These are phyloP conservation scores for Mucuna pruriens DNA, from an alignment of 306 rosid genomes.

Conservation along the genomic window DNA sequence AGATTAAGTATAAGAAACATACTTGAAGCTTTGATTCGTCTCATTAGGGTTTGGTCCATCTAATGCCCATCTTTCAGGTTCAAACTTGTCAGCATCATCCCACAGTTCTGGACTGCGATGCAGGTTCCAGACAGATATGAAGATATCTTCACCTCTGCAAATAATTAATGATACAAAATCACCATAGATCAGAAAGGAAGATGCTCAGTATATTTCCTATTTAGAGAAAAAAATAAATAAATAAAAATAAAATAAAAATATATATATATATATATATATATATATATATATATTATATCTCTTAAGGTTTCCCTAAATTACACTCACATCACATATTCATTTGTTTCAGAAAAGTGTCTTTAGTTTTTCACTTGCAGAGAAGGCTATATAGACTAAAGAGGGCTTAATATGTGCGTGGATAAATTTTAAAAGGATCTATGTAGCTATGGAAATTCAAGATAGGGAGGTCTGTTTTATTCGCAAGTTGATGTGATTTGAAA, in stretches of 20 bases:
- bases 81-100: conserved; percentile 86
- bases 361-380: background rate
- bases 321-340: background rate
- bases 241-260: too few species aligned
- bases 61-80: conserved; percentile 94
- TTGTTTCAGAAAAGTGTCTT: conserved; percentile 23
- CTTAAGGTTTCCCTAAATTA: background rate
- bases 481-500: conserved; percentile 11
- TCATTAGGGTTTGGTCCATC: conserved; percentile 98
- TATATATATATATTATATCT: background rate
- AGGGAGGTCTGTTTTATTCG: background rate
- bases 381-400: background rate
- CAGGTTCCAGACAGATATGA: conserved; percentile 92
- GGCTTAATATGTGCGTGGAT: background rate
- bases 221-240: background rate
- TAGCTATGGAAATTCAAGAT: background rate
- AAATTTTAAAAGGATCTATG: conserved; percentile 10
- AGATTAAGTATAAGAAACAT: conserved; percentile 18
- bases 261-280: too few species aligned
- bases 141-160: conserved; percentile 92
- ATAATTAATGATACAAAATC: conserved; percentile 28
- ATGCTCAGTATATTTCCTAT: background rate
- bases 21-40: conserved; percentile 94
- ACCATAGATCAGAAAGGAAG: conserved; percentile 17
- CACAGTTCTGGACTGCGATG: conserved; percentile 86